Evolutionary conservation across 2,329 filamentous ascomycete genomes (phyloP).

Genomic region (Truncatella angustata): DNA sequence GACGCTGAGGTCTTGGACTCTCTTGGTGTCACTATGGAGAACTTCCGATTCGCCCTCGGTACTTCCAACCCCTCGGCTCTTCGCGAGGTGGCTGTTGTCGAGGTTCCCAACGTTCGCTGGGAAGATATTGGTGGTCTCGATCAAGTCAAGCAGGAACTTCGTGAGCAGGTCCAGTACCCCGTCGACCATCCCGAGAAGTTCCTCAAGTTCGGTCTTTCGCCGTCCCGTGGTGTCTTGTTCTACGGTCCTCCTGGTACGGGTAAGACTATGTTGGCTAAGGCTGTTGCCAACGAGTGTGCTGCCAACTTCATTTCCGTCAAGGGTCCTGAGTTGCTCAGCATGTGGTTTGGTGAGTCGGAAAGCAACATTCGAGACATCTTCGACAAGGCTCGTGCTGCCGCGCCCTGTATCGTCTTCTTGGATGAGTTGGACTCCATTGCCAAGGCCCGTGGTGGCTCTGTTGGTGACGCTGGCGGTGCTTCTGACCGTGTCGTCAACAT

Average conservation of each 20-base stretch:
- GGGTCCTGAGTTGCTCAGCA: conserved; percentile 95
- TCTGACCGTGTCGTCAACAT: conserved; percentile 99
- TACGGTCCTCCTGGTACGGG: conserved; percentile 99
- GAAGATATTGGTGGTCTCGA: conserved; percentile 99
- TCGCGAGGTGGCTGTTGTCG: conserved; percentile 97
- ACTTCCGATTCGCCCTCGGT: conserved; percentile 98
- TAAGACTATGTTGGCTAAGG: conserved; percentile 99
- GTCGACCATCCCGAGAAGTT: conserved; percentile 99
- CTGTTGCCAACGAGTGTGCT: conserved; percentile 97
- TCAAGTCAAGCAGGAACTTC: conserved; percentile 98
- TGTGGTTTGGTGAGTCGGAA: conserved; percentile 99
- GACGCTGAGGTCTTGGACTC: conserved; percentile 98
- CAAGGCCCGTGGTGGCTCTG: conserved; percentile 96
- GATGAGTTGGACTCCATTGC: conserved; percentile 98
- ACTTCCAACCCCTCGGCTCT: conserved; percentile 98
- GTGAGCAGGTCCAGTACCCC: conserved; percentile 97
- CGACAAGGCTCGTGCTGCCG: conserved; percentile 97
- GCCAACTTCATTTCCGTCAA: conserved; percentile 99
- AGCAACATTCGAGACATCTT: conserved; percentile 99
- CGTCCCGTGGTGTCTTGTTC: conserved; percentile 97
- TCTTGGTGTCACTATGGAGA: conserved; percentile 98
- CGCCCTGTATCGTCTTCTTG: conserved; percentile 97
- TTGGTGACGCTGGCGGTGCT: conserved; percentile 94
- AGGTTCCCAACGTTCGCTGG: conserved; percentile 99
- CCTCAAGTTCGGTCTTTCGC: conserved; percentile 98